Conservation (phyloP, 257 asterid species). For the Prunella vulgaris region DNA sequence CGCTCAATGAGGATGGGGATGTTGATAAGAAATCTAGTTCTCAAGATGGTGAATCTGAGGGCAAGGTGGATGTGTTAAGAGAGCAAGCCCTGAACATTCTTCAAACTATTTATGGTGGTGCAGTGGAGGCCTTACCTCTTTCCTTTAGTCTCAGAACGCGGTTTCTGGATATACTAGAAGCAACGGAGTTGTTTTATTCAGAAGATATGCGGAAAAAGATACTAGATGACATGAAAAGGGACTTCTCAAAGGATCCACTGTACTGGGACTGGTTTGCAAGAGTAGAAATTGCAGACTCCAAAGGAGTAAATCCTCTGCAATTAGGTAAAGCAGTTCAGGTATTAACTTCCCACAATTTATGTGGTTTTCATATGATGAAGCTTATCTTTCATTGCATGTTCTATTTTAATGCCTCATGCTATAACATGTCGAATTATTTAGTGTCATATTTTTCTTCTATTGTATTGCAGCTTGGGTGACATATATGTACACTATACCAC, state of each 20-base stretch:
- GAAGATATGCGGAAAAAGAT: constrained; percentile 57
- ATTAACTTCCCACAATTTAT: not conserved
- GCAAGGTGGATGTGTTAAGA: constrained; percentile 43
- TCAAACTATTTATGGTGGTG: constrained; percentile 55
- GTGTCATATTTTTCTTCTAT: not conserved
- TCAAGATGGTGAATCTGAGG: constrained; percentile 49
- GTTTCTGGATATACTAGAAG: constrained; percentile 76
- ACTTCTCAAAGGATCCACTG: constrained; percentile 51
- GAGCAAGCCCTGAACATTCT: constrained; percentile 65
- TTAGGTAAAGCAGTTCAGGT: constrained; percentile 68
- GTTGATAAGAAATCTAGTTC: constrained; percentile 29
- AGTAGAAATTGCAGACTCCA: constrained; percentile 33
- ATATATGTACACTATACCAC: not conserved
- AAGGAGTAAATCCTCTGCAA: constrained; percentile 29
- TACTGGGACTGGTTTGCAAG: constrained; percentile 98
- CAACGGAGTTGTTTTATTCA: constrained; percentile 44
- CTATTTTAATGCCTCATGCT: not conserved
- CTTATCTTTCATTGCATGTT: not conserved
- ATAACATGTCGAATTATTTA: not conserved
- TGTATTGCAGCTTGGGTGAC: no score
- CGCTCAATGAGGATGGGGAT: constrained; percentile 48
- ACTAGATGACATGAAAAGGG: constrained; percentile 60
- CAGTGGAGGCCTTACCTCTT: constrained; percentile 68
- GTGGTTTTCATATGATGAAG: not conserved
- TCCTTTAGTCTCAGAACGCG: constrained; percentile 62